phyloP scores from a whole-genome alignment of 73 alveolate genomes.

The Paramecium caudatum region DNA sequence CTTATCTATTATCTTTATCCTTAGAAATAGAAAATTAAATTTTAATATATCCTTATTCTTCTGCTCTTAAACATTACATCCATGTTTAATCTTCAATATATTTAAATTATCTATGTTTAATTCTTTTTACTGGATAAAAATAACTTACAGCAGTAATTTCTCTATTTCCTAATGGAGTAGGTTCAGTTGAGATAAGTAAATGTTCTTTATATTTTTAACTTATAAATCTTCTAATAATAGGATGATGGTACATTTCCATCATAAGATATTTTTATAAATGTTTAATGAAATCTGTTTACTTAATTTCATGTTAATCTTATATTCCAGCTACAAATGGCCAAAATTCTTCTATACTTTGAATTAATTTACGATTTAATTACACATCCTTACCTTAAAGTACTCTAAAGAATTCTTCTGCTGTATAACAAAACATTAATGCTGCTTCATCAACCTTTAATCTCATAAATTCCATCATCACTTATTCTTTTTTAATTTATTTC shows the following conservation, averaged over 20 bases:
- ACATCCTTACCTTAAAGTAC: slow-evolving; percentile 8
- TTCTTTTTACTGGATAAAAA: slow-evolving; percentile 61
- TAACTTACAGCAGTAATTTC: slow-evolving; percentile 49
- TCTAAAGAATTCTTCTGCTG: slow-evolving; percentile 27
- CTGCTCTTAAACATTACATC: slow-evolving; percentile 48
- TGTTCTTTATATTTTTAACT: not conserved
- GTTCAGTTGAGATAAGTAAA: slow-evolving; percentile 41
- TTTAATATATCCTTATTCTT: slow-evolving; percentile 50
- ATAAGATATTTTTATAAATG: not conserved
- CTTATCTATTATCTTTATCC: not conserved
- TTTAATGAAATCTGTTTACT: not conserved
- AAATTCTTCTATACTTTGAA: not conserved
- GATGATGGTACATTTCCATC: slow-evolving; percentile 59
- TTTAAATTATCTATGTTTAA: slow-evolving; percentile 19
- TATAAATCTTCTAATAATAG: not conserved
- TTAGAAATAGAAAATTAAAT: not conserved
- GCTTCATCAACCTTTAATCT: slow-evolving; percentile 26
- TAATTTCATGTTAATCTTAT: not conserved
- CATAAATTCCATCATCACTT: not conserved
- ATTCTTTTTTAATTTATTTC: slow-evolving; percentile 7
- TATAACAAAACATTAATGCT: not conserved
- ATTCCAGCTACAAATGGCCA: not conserved
- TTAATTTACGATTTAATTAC: not conserved
- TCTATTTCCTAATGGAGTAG: slow-evolving; percentile 28
- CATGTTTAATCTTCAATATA: slow-evolving; percentile 42